Base-by-base conservation (phyloP, 2,329 filamentous ascomycete genomes). In the Pseudogymnoascus sp. region DNA sequence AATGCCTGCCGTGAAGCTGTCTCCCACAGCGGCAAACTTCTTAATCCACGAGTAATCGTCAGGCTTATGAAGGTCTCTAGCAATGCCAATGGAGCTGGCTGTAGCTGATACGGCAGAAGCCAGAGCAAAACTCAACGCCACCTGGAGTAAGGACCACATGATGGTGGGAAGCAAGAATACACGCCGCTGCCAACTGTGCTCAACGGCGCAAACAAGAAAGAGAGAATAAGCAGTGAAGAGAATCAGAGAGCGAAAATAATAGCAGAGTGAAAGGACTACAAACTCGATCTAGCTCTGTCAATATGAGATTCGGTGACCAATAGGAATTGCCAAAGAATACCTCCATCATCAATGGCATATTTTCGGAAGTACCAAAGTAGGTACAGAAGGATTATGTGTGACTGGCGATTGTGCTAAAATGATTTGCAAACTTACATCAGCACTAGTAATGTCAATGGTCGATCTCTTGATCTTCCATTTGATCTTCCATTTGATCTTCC, bases 1-100 rank as follows among this genome's bases (percentile, higher is more conserved):
- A 53, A 76, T 76, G 35, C 75, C 75, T 1, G 75, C 75, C 4
- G 74, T 76, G 63, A 68, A 76, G 63, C 75, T 76, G 65, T 77
- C 75, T 9, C 75, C 75, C 13, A 77, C 68, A 47, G 74, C 74
- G 1, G 74, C 75, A 68, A 71, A 75, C 6, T 68, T 67, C 60
- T 69, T 67, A 35, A 76, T 68, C 62, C 62, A 63, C 2, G 47
- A 60, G 23, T 40, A 63, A n/a, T 60, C 62, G 28, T 44, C 28
- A 2, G 59, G 59, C 11, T 35, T 28, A 33, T 33, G 10, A 2
- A 57, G 50, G 11, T 33, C 28, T 57, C 50, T 57, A 17, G 50
- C 5, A 5, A 57, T 33, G 10, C 26, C 26, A 57, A 57, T 33
- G 1, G 50, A 57, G 50, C 26, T 15, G 50, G 26, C 15, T 17